A percentile compares a stretch with the other conserved stretches of the same genome.
These are phyloP conservation scores for Kuraishia ogatae DNA, from an alignment of 805 yeast species.

Conservation along the genomic window DNA sequence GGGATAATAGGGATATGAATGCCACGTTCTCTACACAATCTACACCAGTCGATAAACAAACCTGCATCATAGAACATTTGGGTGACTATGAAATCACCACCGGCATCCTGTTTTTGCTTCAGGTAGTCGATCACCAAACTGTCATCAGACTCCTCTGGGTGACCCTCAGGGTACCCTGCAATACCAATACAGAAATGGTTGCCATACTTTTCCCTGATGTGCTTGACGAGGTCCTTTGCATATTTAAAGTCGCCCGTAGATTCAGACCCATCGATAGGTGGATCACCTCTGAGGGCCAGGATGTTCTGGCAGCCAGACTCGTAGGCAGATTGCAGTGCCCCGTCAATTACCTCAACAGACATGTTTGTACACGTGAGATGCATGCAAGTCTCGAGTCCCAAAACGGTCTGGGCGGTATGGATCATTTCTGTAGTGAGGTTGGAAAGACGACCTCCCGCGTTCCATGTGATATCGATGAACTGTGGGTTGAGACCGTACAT, in stretches of 20 bases:
- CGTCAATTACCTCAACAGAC: conserved; percentile 73
- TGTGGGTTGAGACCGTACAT: conserved; percentile 90
- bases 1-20: conserved; percentile 86
- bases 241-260: conserved; percentile 79
- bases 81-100: conserved; percentile 89
- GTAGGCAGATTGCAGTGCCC: conserved; percentile 78
- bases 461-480: conserved; percentile 96
- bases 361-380: conserved; percentile 96
- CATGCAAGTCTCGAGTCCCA: conserved; percentile 96
- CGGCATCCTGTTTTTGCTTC: conserved; percentile 87
- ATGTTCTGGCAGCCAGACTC: conserved; percentile 93
- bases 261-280: conserved; percentile 69
- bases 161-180: conserved; percentile 97
- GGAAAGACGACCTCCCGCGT: conserved; percentile 90
- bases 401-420: conserved; percentile 77
- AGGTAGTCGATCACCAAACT: conserved; percentile 49
- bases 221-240: conserved; percentile 77
- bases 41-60: conserved; percentile 76
- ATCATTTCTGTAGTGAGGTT: conserved; percentile 87
- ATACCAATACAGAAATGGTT: conserved; percentile 91
- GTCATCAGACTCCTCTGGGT: conserved; percentile 71
- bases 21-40: conserved; percentile 58
- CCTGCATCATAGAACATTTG: conserved; percentile 97
- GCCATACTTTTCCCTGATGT: conserved; percentile 73
- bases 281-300: conserved; percentile 91